These are phyloP conservation scores for Glycine tomentella DNA, from an alignment of 306 rosid genomes.

Conservation along the genomic window DNA sequence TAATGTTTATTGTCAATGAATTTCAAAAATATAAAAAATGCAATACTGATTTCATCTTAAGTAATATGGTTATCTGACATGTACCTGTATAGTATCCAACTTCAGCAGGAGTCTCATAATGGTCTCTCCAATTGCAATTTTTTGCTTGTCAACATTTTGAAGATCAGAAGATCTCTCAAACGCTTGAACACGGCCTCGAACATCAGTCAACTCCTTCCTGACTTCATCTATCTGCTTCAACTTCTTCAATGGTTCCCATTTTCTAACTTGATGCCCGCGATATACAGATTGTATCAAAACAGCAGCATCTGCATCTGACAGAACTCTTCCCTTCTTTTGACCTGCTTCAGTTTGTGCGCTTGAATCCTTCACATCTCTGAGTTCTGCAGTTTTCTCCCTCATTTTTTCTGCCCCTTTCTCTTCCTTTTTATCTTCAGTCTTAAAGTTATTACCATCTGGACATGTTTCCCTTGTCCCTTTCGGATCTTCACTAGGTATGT, in stretches of 20 bases:
- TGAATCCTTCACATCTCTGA: background rate
- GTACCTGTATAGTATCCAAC: conserved; percentile 85
- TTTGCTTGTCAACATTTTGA: conserved; percentile 59
- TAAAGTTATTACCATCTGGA: conserved; percentile 6
- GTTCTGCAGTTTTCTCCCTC: conserved; percentile 27
- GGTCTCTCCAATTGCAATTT: conserved; percentile 63
- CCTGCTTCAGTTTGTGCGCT: conserved; percentile 7
- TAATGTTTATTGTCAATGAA: background rate
- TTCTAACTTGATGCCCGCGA: conserved; percentile 72
- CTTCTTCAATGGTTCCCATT: conserved; percentile 75
- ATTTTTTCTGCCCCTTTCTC: conserved; percentile 21
- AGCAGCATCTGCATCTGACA: conserved; percentile 71
- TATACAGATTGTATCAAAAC: conserved; percentile 70
- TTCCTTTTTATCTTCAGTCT: conserved; percentile 20
- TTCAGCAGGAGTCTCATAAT: conserved; percentile 78
- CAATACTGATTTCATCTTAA: background rate
- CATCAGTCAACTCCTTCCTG: conserved; percentile 50
- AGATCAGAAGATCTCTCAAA: conserved; percentile 52
- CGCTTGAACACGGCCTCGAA: conserved; percentile 51
- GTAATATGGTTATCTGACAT: background rate
- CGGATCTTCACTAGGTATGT: background rate
- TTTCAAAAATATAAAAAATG: background rate
- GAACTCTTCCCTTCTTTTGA: conserved; percentile 10
- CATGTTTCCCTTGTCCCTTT: background rate
- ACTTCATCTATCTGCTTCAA: conserved; percentile 72